phyloP scores from a whole-genome alignment of 805 yeast species.

The Ogataea pignaliae region DNA sequence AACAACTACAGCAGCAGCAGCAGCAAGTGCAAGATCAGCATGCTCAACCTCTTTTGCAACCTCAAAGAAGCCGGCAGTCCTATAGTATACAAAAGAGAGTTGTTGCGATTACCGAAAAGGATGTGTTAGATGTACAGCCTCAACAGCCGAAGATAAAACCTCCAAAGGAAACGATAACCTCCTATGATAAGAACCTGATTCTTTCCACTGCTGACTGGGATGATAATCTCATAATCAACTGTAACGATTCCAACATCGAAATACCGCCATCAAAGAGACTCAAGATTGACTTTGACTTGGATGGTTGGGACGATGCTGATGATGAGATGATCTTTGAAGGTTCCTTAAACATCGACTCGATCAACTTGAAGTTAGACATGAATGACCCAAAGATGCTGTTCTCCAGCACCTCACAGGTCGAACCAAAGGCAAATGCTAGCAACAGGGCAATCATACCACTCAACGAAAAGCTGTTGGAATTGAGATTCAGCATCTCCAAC shows the following conservation, averaged over 20 bases:
- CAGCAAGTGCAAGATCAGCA: constrained; percentile 2
- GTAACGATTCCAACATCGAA: constrained; percentile 26
- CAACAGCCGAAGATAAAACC: constrained; percentile 10
- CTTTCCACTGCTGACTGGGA: constrained; percentile 79
- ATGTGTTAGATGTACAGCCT: constrained; percentile 20
- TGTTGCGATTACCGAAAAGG: constrained; percentile 25
- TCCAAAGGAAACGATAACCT: constrained; percentile 28
- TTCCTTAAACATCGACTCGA: constrained; percentile 30
- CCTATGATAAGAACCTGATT: constrained; percentile 50
- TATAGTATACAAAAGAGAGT: constrained; percentile 16
- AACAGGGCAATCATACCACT: constrained; percentile 42
- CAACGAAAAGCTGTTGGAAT: constrained; percentile 48
- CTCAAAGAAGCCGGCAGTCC: neutral
- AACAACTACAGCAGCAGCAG: constrained; percentile 4
- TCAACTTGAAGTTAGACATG: constrained; percentile 61
- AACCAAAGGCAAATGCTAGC: constrained; percentile 12
- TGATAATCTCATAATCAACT: constrained; percentile 56
- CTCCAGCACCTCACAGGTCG: constrained; percentile 32
- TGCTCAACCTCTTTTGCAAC: constrained; percentile 1
- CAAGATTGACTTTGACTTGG: constrained; percentile 33
- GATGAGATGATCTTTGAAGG: constrained; percentile 80
- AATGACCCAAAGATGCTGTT: constrained; percentile 82
- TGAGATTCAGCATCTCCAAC: constrained; percentile 80
- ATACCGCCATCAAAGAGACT: constrained; percentile 22
- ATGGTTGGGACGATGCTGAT: constrained; percentile 46